phyloP scores from a whole-genome alignment of 345 rosid genomes.

The Corymbia maculata region DNA sequence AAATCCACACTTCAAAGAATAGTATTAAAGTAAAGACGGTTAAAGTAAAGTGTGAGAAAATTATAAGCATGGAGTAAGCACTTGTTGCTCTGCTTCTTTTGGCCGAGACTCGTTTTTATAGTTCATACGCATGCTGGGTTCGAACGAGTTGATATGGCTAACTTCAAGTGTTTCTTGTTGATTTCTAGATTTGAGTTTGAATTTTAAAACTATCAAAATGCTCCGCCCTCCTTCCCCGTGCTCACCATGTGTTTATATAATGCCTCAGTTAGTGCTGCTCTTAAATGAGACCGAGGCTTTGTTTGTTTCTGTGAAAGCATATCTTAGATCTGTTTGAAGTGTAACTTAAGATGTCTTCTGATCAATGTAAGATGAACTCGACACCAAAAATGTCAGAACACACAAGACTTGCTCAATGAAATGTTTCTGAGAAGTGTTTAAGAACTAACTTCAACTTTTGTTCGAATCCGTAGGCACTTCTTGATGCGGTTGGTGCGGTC shows the following conservation, averaged over 20 bases:
- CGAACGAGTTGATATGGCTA: neutral
- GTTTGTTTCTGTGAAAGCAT: neutral
- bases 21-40: neutral
- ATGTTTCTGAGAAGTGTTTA: neutral
- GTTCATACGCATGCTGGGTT: neutral
- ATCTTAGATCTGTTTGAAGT: neutral
- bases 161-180: neutral
- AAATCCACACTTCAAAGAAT: neutral
- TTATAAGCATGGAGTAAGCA: no score
- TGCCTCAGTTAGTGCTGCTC: neutral
- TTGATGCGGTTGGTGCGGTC: no score
- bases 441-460: neutral
- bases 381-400: neutral
- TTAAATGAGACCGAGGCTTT: neutral
- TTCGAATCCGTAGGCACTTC: no score
- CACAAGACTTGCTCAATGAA: neutral
- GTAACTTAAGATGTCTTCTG: neutral
- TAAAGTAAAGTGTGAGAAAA: neutral
- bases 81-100: no score
- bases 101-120: no score
- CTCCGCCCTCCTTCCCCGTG: neutral
- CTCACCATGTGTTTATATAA: neutral
- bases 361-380: no score
- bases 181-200: neutral
- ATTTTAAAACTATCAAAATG: no score